Conservation (phyloP, 169 alveolate genomes). For the Cyclospora cayetanensis region DNA sequence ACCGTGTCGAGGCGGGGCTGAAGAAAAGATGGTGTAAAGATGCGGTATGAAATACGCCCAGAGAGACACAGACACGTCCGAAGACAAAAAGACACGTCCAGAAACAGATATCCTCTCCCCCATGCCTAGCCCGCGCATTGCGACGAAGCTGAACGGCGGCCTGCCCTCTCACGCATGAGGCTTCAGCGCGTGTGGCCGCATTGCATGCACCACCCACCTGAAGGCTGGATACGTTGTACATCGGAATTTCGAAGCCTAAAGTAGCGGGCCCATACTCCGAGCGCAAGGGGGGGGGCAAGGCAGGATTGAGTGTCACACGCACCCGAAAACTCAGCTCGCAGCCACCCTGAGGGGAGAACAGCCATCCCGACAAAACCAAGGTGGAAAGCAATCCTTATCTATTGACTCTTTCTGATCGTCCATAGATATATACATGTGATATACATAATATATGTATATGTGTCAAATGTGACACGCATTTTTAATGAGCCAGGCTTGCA, state of each 20-base stretch:
- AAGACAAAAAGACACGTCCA: too few relatives aligned
- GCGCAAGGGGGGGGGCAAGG: slow-evolving; percentile 59
- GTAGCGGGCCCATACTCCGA: slow-evolving; percentile 93
- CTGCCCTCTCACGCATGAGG: neutral
- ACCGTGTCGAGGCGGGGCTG: too few relatives aligned
- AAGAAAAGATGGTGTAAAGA: neutral
- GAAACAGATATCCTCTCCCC: too few relatives aligned
- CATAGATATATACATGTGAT: too few relatives aligned
- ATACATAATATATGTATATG: slow-evolving; percentile 77
- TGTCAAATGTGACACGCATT: too few relatives aligned
- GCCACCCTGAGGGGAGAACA: slow-evolving; percentile 22
- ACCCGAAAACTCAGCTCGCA: slow-evolving; percentile 71
- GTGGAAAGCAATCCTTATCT: too few relatives aligned
- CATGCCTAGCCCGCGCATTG: too few relatives aligned
- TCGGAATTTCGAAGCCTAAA: slow-evolving; percentile 95
- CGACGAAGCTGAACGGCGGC: too few relatives aligned
- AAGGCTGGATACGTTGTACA: slow-evolving; percentile 93
- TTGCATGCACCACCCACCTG: slow-evolving; percentile 81
- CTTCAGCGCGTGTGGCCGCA: neutral
- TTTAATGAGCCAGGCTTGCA: too few relatives aligned
- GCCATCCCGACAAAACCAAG: neutral
- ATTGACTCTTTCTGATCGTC: too few relatives aligned
- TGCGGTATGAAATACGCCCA: too few relatives aligned
- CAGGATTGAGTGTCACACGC: slow-evolving; percentile 55
- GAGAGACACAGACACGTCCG: too few relatives aligned